A percentile compares a stretch with the other conserved stretches of the same genome.
phyloP scores from a whole-genome alignment of 164 flowering plant genomes.

The Vitis vinifera region ASM3070453v1 NC_081810.1:17275001-17275500 shows the following conservation, averaged over 20 bases:
- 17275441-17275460: slow-evolving; percentile 8
- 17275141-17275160: neutral
- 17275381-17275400: slow-evolving; percentile 7
- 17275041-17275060: neutral
- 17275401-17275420: slow-evolving; percentile 5
- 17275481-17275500: slow-evolving; percentile 11
- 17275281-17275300: neutral
- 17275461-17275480: slow-evolving; percentile 27
- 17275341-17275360: slow-evolving; percentile 25
- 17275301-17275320: neutral
- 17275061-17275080: slow-evolving; percentile 14
- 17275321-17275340: slow-evolving; percentile 20
- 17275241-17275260: slow-evolving; percentile 1
- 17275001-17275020: no score
- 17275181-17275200: neutral
- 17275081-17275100: slow-evolving; percentile 1
- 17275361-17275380: slow-evolving; percentile 21
- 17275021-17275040: no score
- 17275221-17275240: neutral
- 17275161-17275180: neutral
- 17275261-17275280: neutral
- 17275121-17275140: slow-evolving; percentile 8
- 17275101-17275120: slow-evolving; percentile 20
- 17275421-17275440: slow-evolving; percentile 23
- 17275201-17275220: neutral